Evolutionary conservation across 2,329 filamentous ascomycete species (phyloP), one percentile per base, ranked within the genome.

Genomic region (Pestalotiopsis sp.): DNA sequence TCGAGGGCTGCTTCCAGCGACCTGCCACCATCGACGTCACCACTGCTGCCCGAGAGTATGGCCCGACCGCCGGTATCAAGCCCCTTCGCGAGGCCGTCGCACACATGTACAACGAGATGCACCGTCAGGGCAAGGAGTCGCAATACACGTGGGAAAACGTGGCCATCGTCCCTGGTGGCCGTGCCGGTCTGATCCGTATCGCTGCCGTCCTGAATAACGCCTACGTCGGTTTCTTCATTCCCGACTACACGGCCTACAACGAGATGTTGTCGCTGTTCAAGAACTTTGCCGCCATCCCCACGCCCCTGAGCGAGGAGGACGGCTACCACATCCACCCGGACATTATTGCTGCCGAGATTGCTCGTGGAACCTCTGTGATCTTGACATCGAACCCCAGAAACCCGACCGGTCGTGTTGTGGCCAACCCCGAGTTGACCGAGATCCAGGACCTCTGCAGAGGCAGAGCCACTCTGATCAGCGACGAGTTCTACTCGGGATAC

Each of bases 81-180:
- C 91, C 93, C 31, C 85, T 98, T 72, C 88, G 95, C 74, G 92
- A 94, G 77, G 95, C 95, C 20, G 94, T 98, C 59, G 95, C 95
- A 68, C 90, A 91, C 69, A 87, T 98, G 71, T 98, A 98, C 87
- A 98, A 98, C 77, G 92, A 92, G 80, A 93, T 95, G 80, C 95
- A 98, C 77, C 91, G 95, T 72, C 84, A 95, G 82, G 94, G 92
- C 77, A 97, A 96, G 84, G 87, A 90, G 12, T 95, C 92, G 81
- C 87, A 97, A 82, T 98, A 98, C 80, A 97, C 93, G 5, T 98
- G 93, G 92, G 95, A 98, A 85, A 98, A 98, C 80, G 95, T 98
- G 20, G 95, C 93, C 79, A 97, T 98, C 79, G 95, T 98, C 3
- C 95, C 95, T 60, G 95, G 95, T 80, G 95, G 95, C 52, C 90